Percentiles rank a stretch among this genome's conserved stretches.
Evolutionary conservation across 2,329 filamentous ascomycete genomes (phyloP).

Genomic region (Pseudomassariella vexata): DNA sequence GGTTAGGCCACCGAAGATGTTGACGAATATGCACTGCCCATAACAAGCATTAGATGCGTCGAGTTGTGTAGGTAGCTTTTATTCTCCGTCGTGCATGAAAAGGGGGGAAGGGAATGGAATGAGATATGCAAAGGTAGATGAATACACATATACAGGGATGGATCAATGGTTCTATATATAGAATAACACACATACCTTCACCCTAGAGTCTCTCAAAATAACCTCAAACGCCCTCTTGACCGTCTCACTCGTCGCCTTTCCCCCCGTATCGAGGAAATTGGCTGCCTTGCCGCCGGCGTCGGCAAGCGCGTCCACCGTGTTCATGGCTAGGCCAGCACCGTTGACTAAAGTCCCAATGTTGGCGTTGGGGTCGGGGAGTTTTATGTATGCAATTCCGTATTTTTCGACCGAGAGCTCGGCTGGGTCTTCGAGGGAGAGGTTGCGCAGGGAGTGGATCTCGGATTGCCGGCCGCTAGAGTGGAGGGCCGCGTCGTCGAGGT

Average conservation of each 20-base stretch:
- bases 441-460: constrained; percentile 53
- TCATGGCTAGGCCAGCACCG: constrained; percentile 85
- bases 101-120: background rate
- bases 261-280: constrained; percentile 87
- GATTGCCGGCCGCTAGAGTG: constrained; percentile 55
- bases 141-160: too few species aligned
- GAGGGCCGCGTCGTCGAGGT: constrained; percentile 67
- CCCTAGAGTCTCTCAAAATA: constrained; percentile 64
- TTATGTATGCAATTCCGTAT: constrained; percentile 75
- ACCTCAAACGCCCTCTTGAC: constrained; percentile 73
- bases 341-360: constrained; percentile 83
- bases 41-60: too few species aligned
- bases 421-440: constrained; percentile 42
- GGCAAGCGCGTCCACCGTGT: constrained; percentile 75
- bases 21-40: constrained; percentile 42
- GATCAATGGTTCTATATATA: too few species aligned
- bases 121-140: too few species aligned
- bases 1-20: constrained; percentile 55
- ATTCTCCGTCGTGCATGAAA: too few species aligned
- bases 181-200: constrained; percentile 56
- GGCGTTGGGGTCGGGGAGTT: constrained; percentile 39
- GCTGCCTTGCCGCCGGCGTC: constrained; percentile 62
- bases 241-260: constrained; percentile 78
- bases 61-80: too few species aligned
- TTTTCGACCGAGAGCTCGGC: constrained; percentile 59